A percentile compares a stretch with the other conserved stretches of the same genome.
Conservation (phyloP, 129 eudicot genomes). For the Chrysanthemum seticuspe region DNA sequence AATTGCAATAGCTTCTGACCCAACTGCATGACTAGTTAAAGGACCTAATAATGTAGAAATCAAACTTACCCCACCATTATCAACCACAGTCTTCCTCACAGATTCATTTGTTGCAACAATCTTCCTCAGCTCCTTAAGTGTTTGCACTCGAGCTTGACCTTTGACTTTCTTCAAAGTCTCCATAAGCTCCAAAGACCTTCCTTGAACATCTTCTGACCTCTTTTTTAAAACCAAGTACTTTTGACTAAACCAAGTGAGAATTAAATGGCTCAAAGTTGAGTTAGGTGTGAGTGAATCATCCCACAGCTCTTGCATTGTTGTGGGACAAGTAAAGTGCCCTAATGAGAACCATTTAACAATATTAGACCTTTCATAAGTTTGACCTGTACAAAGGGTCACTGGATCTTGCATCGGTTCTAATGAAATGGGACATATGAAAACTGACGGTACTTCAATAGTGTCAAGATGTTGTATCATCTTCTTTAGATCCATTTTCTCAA, state of each 20-base stretch:
- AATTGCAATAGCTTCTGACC: constrained; percentile 50
- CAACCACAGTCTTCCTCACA: constrained; percentile 35
- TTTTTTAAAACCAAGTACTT: constrained; percentile 50
- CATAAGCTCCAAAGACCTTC: constrained; percentile 34
- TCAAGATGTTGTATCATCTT: constrained; percentile 48
- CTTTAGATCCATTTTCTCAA: constrained; percentile 51
- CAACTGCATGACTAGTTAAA: constrained; percentile 50
- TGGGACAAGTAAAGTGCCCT: constrained; percentile 64
- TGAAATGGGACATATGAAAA: constrained; percentile 62
- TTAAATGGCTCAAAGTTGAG: constrained; percentile 46
- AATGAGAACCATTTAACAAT: constrained; percentile 52
- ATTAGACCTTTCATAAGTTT: constrained; percentile 55
- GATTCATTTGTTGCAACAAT: constrained; percentile 34
- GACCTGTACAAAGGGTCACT: constrained; percentile 64
- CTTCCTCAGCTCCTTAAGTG: constrained; percentile 39
- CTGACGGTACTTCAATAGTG: constrained; percentile 47
- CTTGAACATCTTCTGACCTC: constrained; percentile 54
- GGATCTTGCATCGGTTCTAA: constrained; percentile 63
- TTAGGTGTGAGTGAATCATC: constrained; percentile 60
- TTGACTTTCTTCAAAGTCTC: constrained; percentile 43
- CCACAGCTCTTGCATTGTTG: constrained; percentile 72
- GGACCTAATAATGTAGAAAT: constrained; percentile 44
- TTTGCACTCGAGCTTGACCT: constrained; percentile 47
- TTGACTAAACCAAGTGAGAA: constrained; percentile 49
- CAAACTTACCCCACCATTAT: constrained; percentile 38